Conservation (phyloP, 805 yeast species). For the Teunomyces cretensis region DNA sequence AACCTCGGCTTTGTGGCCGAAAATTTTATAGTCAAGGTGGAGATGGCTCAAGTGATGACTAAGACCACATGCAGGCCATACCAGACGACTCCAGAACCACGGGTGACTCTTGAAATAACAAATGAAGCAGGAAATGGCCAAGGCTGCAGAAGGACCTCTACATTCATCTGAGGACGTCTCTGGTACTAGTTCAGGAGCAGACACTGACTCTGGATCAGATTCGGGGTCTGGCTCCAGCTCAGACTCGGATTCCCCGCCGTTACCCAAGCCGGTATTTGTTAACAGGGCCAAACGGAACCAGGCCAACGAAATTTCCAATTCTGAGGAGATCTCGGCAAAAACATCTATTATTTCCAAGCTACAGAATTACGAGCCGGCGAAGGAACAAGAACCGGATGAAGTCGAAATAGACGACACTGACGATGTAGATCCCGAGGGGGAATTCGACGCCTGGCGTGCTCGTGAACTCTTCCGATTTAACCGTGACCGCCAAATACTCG, state of each 20-base stretch:
- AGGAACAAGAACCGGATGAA: slow-evolving; percentile 6
- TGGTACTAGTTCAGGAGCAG: neutral
- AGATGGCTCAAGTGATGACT: neutral
- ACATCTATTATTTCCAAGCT: slow-evolving; percentile 1
- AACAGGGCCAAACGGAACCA: slow-evolving; percentile 1
- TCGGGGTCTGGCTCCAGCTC: slow-evolving; percentile 6
- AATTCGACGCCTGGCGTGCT: slow-evolving; percentile 37
- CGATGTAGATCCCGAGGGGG: slow-evolving; percentile 51
- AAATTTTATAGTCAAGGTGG: neutral
- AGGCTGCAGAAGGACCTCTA: neutral
- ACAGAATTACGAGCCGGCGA: neutral
- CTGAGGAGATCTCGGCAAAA: neutral
- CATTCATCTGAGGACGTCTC: neutral
- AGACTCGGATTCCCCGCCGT: slow-evolving; percentile 6
- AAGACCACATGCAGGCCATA: neutral
- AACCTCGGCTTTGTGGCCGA: slow-evolving; percentile 1
- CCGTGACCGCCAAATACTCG: slow-evolving; percentile 30
- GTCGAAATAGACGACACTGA: slow-evolving; percentile 56
- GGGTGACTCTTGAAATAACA: neutral
- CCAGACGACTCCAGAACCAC: neutral
- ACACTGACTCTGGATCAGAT: neutral
- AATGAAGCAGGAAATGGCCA: neutral
- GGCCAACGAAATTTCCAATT: neutral
- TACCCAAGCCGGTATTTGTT: slow-evolving; percentile 7
- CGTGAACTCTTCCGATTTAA: slow-evolving; percentile 38